Conservation (phyloP, 495 filamentous ascomycete species). For the Coniosporium apollinis region DNA sequence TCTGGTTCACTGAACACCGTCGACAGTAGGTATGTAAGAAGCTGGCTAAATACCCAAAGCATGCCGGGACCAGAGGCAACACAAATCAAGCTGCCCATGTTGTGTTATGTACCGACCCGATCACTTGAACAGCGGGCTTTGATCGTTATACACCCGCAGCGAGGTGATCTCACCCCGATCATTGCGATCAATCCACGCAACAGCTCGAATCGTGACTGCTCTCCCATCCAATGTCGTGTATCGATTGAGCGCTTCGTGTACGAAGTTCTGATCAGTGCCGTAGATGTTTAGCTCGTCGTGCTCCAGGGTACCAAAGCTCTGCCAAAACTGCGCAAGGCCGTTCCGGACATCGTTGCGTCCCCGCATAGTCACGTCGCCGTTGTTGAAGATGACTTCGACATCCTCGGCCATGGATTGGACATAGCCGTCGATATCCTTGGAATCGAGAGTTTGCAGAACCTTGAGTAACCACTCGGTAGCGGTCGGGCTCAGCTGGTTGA, state of each 20-base stretch:
- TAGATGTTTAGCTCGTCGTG: neutral
- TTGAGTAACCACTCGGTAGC: too few species aligned
- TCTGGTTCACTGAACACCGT: too few species aligned
- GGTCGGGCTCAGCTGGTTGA: too few species aligned
- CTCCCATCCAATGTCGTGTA: neutral
- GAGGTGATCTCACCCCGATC: neutral
- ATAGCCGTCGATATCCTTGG: too few species aligned
- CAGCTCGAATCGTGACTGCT: neutral
- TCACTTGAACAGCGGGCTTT: neutral
- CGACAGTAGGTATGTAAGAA: too few species aligned
- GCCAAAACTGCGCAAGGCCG: neutral
- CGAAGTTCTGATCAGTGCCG: neutral
- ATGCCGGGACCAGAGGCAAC: too few species aligned
- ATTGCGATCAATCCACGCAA: neutral
- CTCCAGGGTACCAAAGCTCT: neutral
- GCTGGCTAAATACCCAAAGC: too few species aligned
- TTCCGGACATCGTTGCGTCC: neutral
- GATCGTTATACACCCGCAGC: neutral
- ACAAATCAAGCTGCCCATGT: too few species aligned
- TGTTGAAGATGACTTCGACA: neutral
- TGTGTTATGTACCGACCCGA: neutral
- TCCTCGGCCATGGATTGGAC: too few species aligned
- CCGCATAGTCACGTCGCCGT: neutral
- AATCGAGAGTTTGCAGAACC: too few species aligned
- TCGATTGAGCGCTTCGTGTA: neutral